Conservation (phyloP, 768 basidiomycete genomes). For the Boletus reticuloceps region DNA sequence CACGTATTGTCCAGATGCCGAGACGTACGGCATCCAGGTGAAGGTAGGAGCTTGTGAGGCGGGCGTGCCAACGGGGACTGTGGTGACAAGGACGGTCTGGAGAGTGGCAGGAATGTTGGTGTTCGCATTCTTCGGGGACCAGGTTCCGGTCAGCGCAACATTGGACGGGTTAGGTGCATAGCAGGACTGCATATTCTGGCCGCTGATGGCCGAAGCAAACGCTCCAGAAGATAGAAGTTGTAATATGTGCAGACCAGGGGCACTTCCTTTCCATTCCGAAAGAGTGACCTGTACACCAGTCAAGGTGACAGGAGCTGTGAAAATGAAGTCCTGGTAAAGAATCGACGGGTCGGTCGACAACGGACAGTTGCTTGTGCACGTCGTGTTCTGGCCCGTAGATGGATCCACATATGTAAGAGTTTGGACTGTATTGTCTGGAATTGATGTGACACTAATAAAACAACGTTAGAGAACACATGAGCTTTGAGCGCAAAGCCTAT, state of each 20-base stretch:
- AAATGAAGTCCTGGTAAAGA: slow-evolving; percentile 93
- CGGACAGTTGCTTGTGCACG: slow-evolving; percentile 79
- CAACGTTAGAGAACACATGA: slow-evolving; percentile 2
- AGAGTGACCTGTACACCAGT: slow-evolving; percentile 90
- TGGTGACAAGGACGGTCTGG: slow-evolving; percentile 69
- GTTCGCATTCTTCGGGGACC: slow-evolving; percentile 60
- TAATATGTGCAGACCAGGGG: slow-evolving; percentile 85
- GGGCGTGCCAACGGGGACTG: slow-evolving; percentile 61
- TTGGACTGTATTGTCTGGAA: slow-evolving; percentile 85
- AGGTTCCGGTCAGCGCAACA: slow-evolving; percentile 62
- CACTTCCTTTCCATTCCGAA: slow-evolving; percentile 67
- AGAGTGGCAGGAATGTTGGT: slow-evolving; percentile 81
- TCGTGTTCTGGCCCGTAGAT: slow-evolving; percentile 64
- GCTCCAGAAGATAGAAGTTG: slow-evolving; percentile 92
- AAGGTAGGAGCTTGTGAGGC: slow-evolving; percentile 67
- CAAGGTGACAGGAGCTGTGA: slow-evolving; percentile 57
- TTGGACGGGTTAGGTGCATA: slow-evolving; percentile 76
- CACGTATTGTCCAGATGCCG: slow-evolving; percentile 81
- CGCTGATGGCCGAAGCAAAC: slow-evolving; percentile 70
- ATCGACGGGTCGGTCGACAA: slow-evolving; percentile 73
- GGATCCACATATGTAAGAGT: slow-evolving; percentile 78
- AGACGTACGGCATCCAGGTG: slow-evolving; percentile 92
- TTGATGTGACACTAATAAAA: slow-evolving; percentile 67
- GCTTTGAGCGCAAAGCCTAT: not conserved
- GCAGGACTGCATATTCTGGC: slow-evolving; percentile 66